Percentiles rank a stretch among this genome's conserved stretches.
Evolutionary conservation across 768 basidiomycete genomes (phyloP).

Genomic region (Cystoderma amianthinum): DNA sequence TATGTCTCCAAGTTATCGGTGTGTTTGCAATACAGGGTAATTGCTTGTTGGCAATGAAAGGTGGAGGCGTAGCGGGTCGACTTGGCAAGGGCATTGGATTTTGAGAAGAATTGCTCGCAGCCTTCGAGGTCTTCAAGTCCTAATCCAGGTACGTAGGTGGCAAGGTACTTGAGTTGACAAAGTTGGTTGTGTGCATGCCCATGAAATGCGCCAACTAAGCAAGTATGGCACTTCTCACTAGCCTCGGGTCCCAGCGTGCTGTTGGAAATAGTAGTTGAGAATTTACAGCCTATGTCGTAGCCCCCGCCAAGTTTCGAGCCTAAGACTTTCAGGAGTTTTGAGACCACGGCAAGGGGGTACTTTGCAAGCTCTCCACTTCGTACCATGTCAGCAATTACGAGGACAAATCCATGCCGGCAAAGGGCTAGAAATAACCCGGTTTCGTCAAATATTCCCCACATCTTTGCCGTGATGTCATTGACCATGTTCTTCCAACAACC

Average conservation of each 20-base stretch:
- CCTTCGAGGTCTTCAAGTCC: no score
- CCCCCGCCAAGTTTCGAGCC: conserved; percentile 7
- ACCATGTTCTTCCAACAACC: conserved; percentile 15
- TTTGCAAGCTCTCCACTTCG: conserved; percentile 21
- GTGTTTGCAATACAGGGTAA: no score
- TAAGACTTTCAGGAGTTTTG: conserved; percentile 9
- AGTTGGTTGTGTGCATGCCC: no score
- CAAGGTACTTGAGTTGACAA: no score
- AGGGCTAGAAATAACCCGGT: conserved; percentile 18
- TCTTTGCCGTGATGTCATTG: conserved; percentile 7
- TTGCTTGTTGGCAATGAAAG: no score
- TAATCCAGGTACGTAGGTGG: no score
- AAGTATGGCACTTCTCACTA: conserved; percentile 7
- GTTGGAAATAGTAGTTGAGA: conserved; percentile 10
- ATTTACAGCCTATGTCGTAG: conserved; percentile 17
- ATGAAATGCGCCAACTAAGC: no score
- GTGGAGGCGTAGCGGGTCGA: no score
- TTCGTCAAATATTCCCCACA: conserved; percentile 24
- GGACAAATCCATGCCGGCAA: no score
- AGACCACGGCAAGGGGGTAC: conserved; percentile 13
- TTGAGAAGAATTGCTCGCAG: no score
- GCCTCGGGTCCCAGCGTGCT: conserved; percentile 10
- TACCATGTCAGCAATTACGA: conserved; percentile 18
- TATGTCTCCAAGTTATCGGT: no score
- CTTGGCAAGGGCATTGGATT: no score